Conservation (phyloP, 345 rosid species). For the Aquilaria malaccensis region DNA sequence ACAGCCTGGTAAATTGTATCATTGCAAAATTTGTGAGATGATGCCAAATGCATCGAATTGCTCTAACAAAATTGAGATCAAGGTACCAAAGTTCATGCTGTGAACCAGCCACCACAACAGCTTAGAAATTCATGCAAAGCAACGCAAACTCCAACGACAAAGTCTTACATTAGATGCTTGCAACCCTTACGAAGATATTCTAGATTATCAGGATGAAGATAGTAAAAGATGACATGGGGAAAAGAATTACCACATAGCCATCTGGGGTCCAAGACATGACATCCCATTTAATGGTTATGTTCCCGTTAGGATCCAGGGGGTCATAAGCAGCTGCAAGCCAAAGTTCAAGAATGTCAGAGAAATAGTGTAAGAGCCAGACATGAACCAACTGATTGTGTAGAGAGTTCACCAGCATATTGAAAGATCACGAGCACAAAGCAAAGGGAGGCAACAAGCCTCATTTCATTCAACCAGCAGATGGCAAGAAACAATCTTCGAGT, state of each 20-base stretch:
- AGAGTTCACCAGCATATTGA: constrained; percentile 38
- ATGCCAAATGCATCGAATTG: constrained; percentile 1
- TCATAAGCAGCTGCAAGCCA: constrained; percentile 71
- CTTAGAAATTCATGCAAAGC: no score
- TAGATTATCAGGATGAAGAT: no score
- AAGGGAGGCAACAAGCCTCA: constrained; percentile 28
- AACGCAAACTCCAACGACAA: no score
- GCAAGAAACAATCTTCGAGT: neutral
- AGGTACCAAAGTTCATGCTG: no score
- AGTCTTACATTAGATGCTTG: no score
- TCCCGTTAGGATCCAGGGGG: constrained; percentile 86
- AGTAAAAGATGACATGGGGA: no score
- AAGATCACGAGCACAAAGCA: constrained; percentile 33
- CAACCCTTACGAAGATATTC: no score
- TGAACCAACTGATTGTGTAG: neutral
- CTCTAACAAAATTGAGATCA: neutral
- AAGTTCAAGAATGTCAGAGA: constrained; percentile 1
- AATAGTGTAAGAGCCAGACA: neutral
- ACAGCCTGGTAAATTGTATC: constrained; percentile 41
- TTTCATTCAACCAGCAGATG: constrained; percentile 6
- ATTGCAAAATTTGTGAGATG: neutral
- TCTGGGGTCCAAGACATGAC: constrained; percentile 81
- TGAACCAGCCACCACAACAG: no score
- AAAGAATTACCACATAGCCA: constrained; percentile 63
- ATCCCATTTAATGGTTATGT: constrained; percentile 86